phyloP scores from a whole-genome alignment of 345 rosid species.

The Salix dunnii region DNA sequence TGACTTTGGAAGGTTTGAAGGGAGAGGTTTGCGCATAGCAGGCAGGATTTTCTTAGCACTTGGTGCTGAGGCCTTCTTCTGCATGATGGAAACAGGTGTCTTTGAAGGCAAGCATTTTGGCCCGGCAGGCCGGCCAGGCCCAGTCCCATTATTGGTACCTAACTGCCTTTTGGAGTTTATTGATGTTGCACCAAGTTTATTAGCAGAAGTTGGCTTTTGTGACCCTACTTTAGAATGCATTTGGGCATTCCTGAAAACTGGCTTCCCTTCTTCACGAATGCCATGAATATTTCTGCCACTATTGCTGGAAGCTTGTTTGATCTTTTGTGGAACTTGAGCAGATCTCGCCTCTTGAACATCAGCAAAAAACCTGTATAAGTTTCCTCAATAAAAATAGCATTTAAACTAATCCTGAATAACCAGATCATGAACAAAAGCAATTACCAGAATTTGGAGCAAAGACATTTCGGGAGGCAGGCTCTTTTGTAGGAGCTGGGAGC shows the following conservation, averaged over 20 bases:
- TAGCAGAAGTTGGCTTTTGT: conserved; percentile 39
- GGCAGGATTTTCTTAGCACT: conserved; percentile 34
- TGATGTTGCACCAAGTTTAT: conserved; percentile 24
- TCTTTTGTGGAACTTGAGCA: conserved; percentile 46
- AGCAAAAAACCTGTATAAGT: conserved; percentile 69
- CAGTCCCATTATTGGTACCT: conserved; percentile 21
- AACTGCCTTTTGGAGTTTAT: conserved; percentile 50
- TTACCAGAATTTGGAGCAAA: conserved; percentile 55
- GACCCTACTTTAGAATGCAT: conserved; percentile 34
- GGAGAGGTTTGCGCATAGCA: conserved; percentile 33
- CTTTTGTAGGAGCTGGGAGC: conserved; percentile 57
- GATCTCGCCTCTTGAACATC: conserved; percentile 74
- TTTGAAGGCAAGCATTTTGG: conserved; percentile 44
- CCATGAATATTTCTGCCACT: conserved; percentile 42
- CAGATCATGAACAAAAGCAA: conserved; percentile 17
- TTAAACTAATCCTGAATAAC: conserved; percentile 31
- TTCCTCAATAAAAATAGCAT: conserved; percentile 53
- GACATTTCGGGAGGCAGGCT: conserved; percentile 37
- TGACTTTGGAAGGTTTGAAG: conserved; percentile 44
- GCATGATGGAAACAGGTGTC: conserved; percentile 26
- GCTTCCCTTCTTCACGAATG: conserved; percentile 48
- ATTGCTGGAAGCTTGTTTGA: conserved; percentile 42
- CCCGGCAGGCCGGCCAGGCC: conserved; percentile 41
- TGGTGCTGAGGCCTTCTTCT: conserved; percentile 38
- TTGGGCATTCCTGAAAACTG: conserved; percentile 36